phyloP scores from a whole-genome alignment of 352 stramenopile species.

The Peronospora destructor region DNA sequence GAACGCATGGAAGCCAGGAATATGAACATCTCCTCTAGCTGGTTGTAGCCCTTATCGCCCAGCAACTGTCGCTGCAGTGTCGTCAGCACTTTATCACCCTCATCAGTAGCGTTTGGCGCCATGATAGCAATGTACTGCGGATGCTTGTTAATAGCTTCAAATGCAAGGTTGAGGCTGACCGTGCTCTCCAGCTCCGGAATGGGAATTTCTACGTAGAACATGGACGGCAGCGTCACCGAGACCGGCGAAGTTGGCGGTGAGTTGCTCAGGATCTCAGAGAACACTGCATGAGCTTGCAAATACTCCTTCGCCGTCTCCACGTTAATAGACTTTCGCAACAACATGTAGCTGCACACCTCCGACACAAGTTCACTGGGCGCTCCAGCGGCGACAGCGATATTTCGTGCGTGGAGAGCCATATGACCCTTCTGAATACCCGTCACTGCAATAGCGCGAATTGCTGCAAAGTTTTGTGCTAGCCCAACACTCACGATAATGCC shows the following conservation, averaged over 20 bases:
- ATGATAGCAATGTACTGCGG: slow-evolving; percentile 81
- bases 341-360: slow-evolving; percentile 84
- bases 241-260: slow-evolving; percentile 39
- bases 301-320: slow-evolving; percentile 82
- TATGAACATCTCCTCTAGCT: slow-evolving; percentile 82
- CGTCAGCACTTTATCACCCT: slow-evolving; percentile 23
- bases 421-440: slow-evolving; percentile 84
- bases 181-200: slow-evolving; percentile 60
- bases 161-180: slow-evolving; percentile 80
- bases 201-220: slow-evolving; percentile 82
- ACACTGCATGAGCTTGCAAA: slow-evolving; percentile 71
- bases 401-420: slow-evolving; percentile 82
- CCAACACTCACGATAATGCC: slow-evolving; percentile 76
- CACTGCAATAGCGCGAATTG: slow-evolving; percentile 77
- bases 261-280: slow-evolving; percentile 54
- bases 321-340: slow-evolving; percentile 72
- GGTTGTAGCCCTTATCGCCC: slow-evolving; percentile 83
- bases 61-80: slow-evolving; percentile 63
- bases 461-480: slow-evolving; percentile 82
- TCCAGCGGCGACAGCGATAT: slow-evolving; percentile 78
- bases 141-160: slow-evolving; percentile 68
- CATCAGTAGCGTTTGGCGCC: slow-evolving; percentile 20
- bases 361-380: slow-evolving; percentile 73
- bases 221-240: slow-evolving; percentile 47
- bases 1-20: slow-evolving; percentile 76